Conservation (phyloP, 2,329 filamentous ascomycete genomes). For the Ramularia collo-cygni region DNA sequence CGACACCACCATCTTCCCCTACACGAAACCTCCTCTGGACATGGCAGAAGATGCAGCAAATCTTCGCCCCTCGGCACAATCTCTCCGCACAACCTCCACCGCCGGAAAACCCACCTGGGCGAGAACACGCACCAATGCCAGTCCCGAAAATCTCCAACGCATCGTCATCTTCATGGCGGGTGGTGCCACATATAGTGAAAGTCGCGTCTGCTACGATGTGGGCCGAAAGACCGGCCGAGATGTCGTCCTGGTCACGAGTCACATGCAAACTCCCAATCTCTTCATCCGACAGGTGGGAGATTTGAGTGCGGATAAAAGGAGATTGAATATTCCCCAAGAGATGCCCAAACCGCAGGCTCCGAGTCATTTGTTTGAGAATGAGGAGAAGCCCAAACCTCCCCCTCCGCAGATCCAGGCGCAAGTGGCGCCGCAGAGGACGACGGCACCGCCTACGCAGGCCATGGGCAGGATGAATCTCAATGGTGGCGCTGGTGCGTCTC, state of each 20-base stretch:
- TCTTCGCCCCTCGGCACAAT: slow-evolving; percentile 49
- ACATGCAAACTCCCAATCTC: slow-evolving; percentile 82
- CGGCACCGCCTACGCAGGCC: slow-evolving; percentile 46
- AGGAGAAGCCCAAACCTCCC: slow-evolving; percentile 42
- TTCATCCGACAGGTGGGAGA: slow-evolving; percentile 80
- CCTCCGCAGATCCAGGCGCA: slow-evolving; percentile 14
- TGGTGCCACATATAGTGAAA: slow-evolving; percentile 88
- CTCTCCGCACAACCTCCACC: slow-evolving; percentile 51
- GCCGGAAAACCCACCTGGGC: slow-evolving; percentile 85
- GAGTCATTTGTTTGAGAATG: slow-evolving; percentile 74
- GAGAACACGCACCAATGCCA: slow-evolving; percentile 58
- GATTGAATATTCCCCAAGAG: slow-evolving; percentile 74
- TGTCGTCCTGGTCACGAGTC: slow-evolving; percentile 79
- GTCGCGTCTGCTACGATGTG: slow-evolving; percentile 81
- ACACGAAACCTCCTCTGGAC: slow-evolving; percentile 52
- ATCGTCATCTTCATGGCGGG: slow-evolving; percentile 93
- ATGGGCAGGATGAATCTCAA: slow-evolving; percentile 52
- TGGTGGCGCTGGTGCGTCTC: slow-evolving; percentile 7
- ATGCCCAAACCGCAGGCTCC: slow-evolving; percentile 75
- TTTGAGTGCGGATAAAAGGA: slow-evolving; percentile 65
- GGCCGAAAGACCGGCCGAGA: slow-evolving; percentile 67
- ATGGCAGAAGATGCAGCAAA: slow-evolving; percentile 53
- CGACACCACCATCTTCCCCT: slow-evolving; percentile 40
- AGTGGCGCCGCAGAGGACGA: too few species aligned
- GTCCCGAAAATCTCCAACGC: slow-evolving; percentile 76